These are phyloP conservation scores for Chrysoporthe austroafricana DNA, from an alignment of 2,329 filamentous ascomycete species.

Conservation along the genomic window DNA sequence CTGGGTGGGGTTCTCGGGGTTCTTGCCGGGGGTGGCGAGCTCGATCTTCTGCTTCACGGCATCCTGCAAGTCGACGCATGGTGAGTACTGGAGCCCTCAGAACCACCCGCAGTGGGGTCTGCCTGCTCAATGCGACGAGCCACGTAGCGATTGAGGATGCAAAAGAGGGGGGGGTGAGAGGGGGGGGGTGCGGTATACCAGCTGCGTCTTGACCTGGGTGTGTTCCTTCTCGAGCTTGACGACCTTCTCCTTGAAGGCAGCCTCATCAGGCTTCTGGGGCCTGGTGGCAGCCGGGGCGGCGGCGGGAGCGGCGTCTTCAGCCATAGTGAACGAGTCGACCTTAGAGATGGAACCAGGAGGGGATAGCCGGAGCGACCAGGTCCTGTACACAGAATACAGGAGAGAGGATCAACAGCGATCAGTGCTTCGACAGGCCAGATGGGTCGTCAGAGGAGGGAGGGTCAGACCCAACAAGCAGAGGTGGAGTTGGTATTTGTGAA, in stretches of 20 bases:
- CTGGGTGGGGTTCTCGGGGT: slow-evolving; percentile 75
- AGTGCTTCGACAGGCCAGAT: background rate
- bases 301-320: slow-evolving; percentile 46
- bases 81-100: background rate
- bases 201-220: slow-evolving; percentile 69
- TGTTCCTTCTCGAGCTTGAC: slow-evolving; percentile 87
- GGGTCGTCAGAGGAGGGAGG: background rate
- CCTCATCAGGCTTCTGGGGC: slow-evolving; percentile 87
- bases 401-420: slow-evolving; percentile 1
- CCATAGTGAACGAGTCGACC: slow-evolving; percentile 43
- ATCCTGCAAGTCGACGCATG: slow-evolving; percentile 60
- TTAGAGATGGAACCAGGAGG: slow-evolving; percentile 26
- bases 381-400: slow-evolving; percentile 19
- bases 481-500: slow-evolving; percentile 17
- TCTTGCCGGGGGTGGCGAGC: slow-evolving; percentile 71
- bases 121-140: background rate
- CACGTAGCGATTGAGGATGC: slow-evolving; percentile 1
- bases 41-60: slow-evolving; percentile 89
- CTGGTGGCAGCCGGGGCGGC: slow-evolving; percentile 56
- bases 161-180: background rate
- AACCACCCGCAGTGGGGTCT: too few species aligned
- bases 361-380: slow-evolving; percentile 16
- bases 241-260: slow-evolving; percentile 77
- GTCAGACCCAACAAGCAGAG: slow-evolving; percentile 12
- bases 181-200: slow-evolving; percentile 35